Base-by-base conservation (phyloP, 352 stramenopile species). In the Pythium apleroticum region DNA sequence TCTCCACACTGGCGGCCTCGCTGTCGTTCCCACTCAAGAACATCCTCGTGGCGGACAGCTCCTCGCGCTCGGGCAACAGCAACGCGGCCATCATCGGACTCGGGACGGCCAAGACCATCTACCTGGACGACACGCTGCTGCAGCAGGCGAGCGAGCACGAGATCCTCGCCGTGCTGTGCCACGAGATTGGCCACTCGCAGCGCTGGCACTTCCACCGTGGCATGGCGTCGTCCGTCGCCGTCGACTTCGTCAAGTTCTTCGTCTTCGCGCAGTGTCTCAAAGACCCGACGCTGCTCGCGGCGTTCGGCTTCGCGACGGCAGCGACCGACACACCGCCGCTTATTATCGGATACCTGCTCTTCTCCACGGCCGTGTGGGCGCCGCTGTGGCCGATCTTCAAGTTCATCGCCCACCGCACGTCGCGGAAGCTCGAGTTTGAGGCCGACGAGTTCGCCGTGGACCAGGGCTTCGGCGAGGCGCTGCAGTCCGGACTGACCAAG, bases 141-240 rank as follows among this genome's bases (percentile, higher is more conserved):
- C 81, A 94, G 35, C 96, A 99, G 74, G 73, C 78, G 8, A 87
- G 81, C 0, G 56, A 96, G 63, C 83, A 97, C 59, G 96, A 99
- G 77, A 93, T 99, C 66, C 76, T 99, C 5, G 95, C 96, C 5
- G 96, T 99, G 64, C 73, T 99, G 30, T 95, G 91, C 63, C 95
- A 99, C 65, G 97, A 99, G 69, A 79, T 98, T 39, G 95, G 97
- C 27, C 96, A 99, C 77, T 98, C 95, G 96, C 90, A 97, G 75
- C 84, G 97, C 48, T 93, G 88, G 66, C 97, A 99, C 77, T 98
- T 57, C 11, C 17, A 11, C 20, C 46, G 22, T 7, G 49, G 20
- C 11, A 17, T 91, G 9, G 61, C 96, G 7, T 80, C 78, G 30
- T 68, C 89, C 49, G 72, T 72, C 19, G 68, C 76, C 7, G 30